Percentiles rank a stretch among this genome's conserved stretches.
phyloP scores from a whole-genome alignment of 2,329 filamentous ascomycete genomes.

The Lachnellula arida region DNA sequence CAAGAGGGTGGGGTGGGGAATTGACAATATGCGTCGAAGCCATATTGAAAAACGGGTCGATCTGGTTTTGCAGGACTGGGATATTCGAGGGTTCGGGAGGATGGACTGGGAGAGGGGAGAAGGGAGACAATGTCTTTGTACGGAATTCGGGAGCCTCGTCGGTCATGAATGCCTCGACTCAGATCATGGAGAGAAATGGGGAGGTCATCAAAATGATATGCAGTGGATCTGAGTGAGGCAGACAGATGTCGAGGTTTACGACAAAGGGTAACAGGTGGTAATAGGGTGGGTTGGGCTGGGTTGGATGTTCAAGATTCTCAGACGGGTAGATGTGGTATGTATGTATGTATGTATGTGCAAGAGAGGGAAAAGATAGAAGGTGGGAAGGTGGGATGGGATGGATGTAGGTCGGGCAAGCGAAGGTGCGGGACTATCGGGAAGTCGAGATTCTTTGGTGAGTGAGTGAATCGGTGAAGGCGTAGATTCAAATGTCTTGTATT shows the following conservation, averaged over 20 bases:
- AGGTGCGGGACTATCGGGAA: background rate
- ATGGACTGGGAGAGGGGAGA: conserved; percentile 67
- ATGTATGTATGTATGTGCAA: background rate
- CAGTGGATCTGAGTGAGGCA: background rate
- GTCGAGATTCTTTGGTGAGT: background rate
- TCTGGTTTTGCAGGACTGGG: conserved; percentile 65
- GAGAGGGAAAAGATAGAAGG: background rate
- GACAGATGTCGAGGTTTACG: background rate
- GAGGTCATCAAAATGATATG: conserved; percentile 4
- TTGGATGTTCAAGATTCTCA: conserved; percentile 1
- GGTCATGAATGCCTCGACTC: conserved; percentile 19
- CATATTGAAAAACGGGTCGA: conserved; percentile 67
- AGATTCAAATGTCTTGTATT: background rate
- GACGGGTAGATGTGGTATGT: background rate
- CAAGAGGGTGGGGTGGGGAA: conserved; percentile 19
- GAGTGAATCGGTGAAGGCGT: background rate
- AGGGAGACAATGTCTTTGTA: conserved; percentile 62
- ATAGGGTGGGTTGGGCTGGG: background rate
- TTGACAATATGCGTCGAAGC: conserved; percentile 52
- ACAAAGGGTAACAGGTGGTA: background rate
- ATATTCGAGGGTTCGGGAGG: conserved; percentile 64
- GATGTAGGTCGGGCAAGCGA: too few relatives aligned
- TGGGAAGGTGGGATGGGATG: background rate
- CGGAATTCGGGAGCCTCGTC: conserved; percentile 52
- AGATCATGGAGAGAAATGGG: conserved; percentile 9